phyloP scores from a whole-genome alignment of 139 green algal genomes.

The Klebsormidium nitens region DNA sequence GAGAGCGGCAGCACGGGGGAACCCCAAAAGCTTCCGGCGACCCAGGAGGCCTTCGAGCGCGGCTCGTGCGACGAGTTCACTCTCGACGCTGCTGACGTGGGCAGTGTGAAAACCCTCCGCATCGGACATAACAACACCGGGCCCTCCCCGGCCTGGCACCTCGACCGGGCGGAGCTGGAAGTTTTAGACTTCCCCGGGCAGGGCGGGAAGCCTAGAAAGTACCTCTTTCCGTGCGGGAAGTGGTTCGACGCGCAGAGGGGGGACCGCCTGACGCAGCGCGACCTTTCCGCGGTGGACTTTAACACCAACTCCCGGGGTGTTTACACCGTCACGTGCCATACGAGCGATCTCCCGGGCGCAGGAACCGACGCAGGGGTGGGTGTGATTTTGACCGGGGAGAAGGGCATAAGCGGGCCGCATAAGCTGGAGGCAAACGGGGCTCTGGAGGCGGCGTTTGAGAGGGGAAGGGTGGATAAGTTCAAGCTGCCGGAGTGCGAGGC shows the following conservation, averaged over 20 bases:
- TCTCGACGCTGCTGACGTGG: slow-evolving; percentile 32
- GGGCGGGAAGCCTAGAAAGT: no score
- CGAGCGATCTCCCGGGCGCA: slow-evolving; percentile 51
- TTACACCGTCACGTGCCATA: slow-evolving; percentile 39
- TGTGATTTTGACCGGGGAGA: slow-evolving; percentile 25
- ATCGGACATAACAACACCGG: slow-evolving; percentile 59
- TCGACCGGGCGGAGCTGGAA: slow-evolving; percentile 57
- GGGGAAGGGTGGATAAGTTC: slow-evolving; percentile 43
- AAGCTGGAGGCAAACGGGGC: not conserved
- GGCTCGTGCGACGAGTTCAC: not conserved
- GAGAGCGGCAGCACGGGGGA: slow-evolving; percentile 11
- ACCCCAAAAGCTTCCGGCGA: not conserved
- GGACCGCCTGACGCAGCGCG: not conserved
- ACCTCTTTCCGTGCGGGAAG: slow-evolving; percentile 35
- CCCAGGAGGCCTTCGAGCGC: slow-evolving; percentile 1
- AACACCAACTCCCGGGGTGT: no score
- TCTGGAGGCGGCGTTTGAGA: slow-evolving; percentile 29
- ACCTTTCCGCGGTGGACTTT: no score
- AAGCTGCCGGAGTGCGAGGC: no score
- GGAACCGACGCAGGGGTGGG: slow-evolving; percentile 55
- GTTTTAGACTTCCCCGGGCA: slow-evolving; percentile 30
- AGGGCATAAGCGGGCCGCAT: not conserved
- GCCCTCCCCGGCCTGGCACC: slow-evolving; percentile 50
- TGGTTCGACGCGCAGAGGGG: slow-evolving; percentile 25
- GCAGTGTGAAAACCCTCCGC: slow-evolving; percentile 45